phyloP scores from a whole-genome alignment of 2,329 filamentous ascomycete genomes.

The Rosellinia necatrix region DNA sequence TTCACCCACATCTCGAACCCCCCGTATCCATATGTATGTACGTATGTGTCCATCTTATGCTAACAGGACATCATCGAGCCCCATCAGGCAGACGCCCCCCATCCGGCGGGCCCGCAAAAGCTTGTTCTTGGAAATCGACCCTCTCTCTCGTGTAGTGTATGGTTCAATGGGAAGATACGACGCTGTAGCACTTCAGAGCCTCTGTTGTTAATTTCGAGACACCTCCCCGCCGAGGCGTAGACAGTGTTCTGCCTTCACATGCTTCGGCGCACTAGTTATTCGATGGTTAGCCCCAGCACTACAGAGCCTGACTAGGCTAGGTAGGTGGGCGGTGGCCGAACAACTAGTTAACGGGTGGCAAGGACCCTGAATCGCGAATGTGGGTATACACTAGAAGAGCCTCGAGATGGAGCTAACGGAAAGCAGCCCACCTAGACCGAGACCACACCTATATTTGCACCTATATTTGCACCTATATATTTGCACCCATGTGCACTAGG shows the following conservation, averaged over 20 bases:
- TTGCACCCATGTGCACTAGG: too few relatives aligned
- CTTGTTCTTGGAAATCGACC: too few relatives aligned
- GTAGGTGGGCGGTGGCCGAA: background rate
- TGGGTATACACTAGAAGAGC: conserved; percentile 13
- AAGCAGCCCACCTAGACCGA: background rate
- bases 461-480: too few relatives aligned
- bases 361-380: conserved; percentile 16
- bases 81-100: too few relatives aligned
- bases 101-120: too few relatives aligned
- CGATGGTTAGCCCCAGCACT: background rate
- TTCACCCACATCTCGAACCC: too few relatives aligned
- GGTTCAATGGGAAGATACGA: too few relatives aligned
- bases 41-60: too few relatives aligned
- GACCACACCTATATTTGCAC: conserved; percentile 4
- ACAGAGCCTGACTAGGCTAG: background rate
- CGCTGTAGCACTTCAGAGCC: too few relatives aligned
- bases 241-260: conserved; percentile 3
- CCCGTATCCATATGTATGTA: too few relatives aligned
- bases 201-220: background rate
- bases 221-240: background rate
- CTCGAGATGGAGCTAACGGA: conserved; percentile 26
- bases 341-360: conserved; percentile 7
- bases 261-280: background rate
- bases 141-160: too few relatives aligned
- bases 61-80: too few relatives aligned